Base-by-base conservation (phyloP, 495 filamentous ascomycete species). In the Neurospora hispaniola region DNA sequence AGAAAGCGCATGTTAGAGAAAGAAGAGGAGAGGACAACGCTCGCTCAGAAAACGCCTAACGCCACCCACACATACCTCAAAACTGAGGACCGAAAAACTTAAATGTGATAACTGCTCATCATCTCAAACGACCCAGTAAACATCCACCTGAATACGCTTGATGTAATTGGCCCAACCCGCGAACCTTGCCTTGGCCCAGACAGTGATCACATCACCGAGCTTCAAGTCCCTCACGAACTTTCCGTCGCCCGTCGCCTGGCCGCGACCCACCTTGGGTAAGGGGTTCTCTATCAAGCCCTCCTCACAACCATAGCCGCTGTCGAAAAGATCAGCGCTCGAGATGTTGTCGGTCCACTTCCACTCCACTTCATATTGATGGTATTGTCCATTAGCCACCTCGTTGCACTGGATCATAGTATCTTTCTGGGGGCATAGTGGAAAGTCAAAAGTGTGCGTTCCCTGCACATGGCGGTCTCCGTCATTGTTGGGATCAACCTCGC, bases 161-260 rank as follows among this genome's bases (percentile, higher is more conserved):
- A 92, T 82, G 70, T 83, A 71, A 71, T 93, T 93, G 1, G 41
- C 40, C 91, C 91, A 93, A 0, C 83, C 87, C 0, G 82, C 82
- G 76, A 90, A 94, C 70, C 89, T 83, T 1, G 89, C 85, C 71
- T 87, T 85, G 5, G 81, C 90, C 89, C 90, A 91, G 23, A 94
- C 76, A 3, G 88, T 88, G 44, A 93, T 82, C 16, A 88, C 83
- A 79, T 94, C 90, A 0, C 91, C 91, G 20, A 90, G 74, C 73
- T 85, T 83, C 76, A 92, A 74, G 41, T 83, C 81, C 16, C 87
- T 81, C 20, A 93, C 87, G 73, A 84, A 86, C 44, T 82, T 81
- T 46, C 90, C 87, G 78, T 86, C 82, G n/a, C 82, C 82, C 23
- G 86, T 89, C n/a, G 74, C 85, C 48, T 75, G 79, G 4, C 89